Base-by-base conservation (phyloP, 768 basidiomycete species). In the Amanita jacksonii region DNA sequence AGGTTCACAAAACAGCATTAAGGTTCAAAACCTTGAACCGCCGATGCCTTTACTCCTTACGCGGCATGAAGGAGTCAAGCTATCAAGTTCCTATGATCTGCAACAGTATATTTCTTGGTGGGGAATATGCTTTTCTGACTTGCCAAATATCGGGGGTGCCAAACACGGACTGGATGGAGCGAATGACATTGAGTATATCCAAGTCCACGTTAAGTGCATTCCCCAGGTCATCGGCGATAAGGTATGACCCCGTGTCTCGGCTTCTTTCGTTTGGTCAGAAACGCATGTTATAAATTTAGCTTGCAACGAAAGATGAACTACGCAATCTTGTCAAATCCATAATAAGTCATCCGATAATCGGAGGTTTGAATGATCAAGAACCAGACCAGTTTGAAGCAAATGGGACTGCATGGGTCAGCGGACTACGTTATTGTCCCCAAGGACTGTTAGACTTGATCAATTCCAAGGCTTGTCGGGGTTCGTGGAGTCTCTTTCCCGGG, bases 381-480 rank as follows among this genome's bases (percentile, higher is more conserved):
- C 13, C 6, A n/a, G 45, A 32, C 3, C 43, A 52, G 8, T 52
- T 55, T 13, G 53, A 55, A 30, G 55, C 20, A 23, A 61, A 56
- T 33, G 62, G 64, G 38, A 62, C 65, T 46, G 40, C 54, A 55
- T 89, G 89, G 90, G 62, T 85, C 54, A 76, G 73, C 55, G 80
- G 78, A 35, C 59, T 93, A 31, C 76, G 86, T 19, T 79, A 76
- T 71, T 92, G 87, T 59, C 96, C 96, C n/a, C 71, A 69, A 40
- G 78, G 74, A 43, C 68, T 98, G 41, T 61, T 92, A 10, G 87
- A 92, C 27, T 63, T 99, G 50, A 69, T 90, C 52, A 93, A 97
- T 60, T 96, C 92, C 8, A 93, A 90, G 63, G 96, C 96, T 18
- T 99, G 96, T 57, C 72, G 96, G 66, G 93, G 94, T 83, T 57